Evolutionary conservation across 768 basidiomycete species (phyloP).

Genomic region (Nidula microcarpa): DNA sequence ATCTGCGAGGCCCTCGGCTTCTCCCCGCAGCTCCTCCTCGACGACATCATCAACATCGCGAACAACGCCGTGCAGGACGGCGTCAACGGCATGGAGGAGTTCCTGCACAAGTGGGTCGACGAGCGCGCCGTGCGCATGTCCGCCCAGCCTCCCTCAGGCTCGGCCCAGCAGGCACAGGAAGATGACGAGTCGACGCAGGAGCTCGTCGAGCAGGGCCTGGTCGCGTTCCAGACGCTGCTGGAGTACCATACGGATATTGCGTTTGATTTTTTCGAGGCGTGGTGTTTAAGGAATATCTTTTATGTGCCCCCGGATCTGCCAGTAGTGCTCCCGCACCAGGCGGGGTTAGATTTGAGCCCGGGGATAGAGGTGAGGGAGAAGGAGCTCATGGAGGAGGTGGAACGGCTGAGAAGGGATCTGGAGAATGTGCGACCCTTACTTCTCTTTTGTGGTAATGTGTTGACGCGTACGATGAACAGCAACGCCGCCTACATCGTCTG

Average conservation of each 20-base stretch:
- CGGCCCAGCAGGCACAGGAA: conserved; percentile 13
- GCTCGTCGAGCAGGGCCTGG: conserved; percentile 76
- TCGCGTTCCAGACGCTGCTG: conserved; percentile 84
- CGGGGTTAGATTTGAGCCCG: conserved; percentile 55
- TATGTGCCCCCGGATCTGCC: conserved; percentile 66
- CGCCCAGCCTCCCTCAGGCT: too few species aligned
- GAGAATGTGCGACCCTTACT: background rate
- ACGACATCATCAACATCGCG: conserved; percentile 82
- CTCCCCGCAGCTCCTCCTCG: conserved; percentile 78
- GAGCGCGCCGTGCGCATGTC: conserved; percentile 40
- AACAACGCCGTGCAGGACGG: conserved; percentile 77
- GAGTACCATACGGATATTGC: conserved; percentile 88
- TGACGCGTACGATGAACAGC: background rate
- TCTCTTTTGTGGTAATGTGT: background rate
- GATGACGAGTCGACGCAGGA: conserved; percentile 56
- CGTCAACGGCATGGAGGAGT: conserved; percentile 77
- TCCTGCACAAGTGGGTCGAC: conserved; percentile 72
- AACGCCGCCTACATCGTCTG: background rate
- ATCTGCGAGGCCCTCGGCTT: conserved; percentile 78
- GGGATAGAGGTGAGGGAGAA: conserved; percentile 8
- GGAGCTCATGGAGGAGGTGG: conserved; percentile 2
- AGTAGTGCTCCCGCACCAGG: conserved; percentile 75
- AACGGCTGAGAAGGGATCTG: conserved; percentile 1
- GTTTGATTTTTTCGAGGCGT: conserved; percentile 89
- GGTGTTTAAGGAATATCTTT: conserved; percentile 88